These are phyloP conservation scores for Xylaria telfairii DNA, from an alignment of 495 filamentous ascomycete species.

Conservation along the genomic window DNA sequence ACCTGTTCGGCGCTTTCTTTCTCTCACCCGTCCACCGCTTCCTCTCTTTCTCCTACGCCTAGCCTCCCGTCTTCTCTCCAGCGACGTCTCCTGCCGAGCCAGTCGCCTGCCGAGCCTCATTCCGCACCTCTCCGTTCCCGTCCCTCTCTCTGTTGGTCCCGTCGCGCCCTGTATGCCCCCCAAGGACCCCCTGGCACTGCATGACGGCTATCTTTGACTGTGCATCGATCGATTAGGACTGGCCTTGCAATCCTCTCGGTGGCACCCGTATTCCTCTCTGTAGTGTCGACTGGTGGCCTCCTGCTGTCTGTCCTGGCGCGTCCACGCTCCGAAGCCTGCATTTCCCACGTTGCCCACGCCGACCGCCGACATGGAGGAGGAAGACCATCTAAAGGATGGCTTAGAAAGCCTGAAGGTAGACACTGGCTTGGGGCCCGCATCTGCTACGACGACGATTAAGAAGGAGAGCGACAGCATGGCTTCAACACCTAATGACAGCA, in stretches of 20 bases:
- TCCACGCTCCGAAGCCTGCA: constrained; percentile 10
- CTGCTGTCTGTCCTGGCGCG: not conserved
- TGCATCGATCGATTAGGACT: constrained; percentile 21
- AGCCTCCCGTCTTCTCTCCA: constrained; percentile 10
- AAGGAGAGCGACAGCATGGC: constrained; percentile 44
- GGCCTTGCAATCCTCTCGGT: constrained; percentile 3
- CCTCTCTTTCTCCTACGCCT: constrained; percentile 15
- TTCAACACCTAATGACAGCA: constrained; percentile 49
- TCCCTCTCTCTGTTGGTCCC: not conserved
- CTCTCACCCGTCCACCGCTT: not conserved
- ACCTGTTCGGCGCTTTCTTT: constrained; percentile 26
- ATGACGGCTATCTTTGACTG: constrained; percentile 14
- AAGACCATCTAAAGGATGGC: constrained; percentile 42
- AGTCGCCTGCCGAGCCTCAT: not conserved
- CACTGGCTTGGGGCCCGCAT: constrained; percentile 35
- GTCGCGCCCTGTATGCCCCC: constrained; percentile 21
- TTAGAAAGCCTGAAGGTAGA: constrained; percentile 40
- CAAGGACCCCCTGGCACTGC: constrained; percentile 20
- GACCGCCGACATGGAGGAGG: constrained; percentile 49
- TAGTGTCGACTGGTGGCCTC: constrained; percentile 14
- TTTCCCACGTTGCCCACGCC: constrained; percentile 22
- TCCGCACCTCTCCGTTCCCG: not conserved
- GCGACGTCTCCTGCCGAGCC: not conserved
- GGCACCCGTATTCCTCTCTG: not conserved
- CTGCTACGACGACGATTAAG: constrained; percentile 40